Conservation (phyloP, 441 rosid genomes). For the Rhodomyrtus psidioides region DNA sequence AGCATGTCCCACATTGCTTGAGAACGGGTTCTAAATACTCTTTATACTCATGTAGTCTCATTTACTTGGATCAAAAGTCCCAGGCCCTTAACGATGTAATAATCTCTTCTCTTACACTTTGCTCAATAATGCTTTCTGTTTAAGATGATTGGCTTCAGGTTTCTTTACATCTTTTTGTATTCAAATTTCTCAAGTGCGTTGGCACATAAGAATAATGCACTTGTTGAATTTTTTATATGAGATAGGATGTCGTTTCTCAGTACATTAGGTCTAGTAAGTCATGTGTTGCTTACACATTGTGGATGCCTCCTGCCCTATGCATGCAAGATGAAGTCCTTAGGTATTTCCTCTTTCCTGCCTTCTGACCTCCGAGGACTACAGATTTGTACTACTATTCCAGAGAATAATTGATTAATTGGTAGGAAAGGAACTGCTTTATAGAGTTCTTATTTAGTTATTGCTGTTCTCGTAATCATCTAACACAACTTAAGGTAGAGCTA, state of each 20-base stretch:
- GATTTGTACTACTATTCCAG: neutral
- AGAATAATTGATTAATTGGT: neutral
- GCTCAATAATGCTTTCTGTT: too few relatives aligned
- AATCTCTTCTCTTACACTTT: too few relatives aligned
- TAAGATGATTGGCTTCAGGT: too few relatives aligned
- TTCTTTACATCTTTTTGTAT: too few relatives aligned
- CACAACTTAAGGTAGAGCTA: too few relatives aligned
- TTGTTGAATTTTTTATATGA: neutral
- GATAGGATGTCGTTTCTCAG: neutral
- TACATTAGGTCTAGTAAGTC: neutral
- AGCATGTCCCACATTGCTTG: too few relatives aligned
- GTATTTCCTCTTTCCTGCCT: neutral
- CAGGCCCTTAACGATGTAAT: too few relatives aligned
- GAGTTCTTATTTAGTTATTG: neutral
- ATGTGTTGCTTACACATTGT: neutral
- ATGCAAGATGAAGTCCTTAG: neutral
- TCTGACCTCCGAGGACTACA: neutral
- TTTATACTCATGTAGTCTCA: too few relatives aligned
- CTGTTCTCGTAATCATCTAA: neutral
- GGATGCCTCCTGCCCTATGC: neutral
- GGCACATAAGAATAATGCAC: too few relatives aligned
- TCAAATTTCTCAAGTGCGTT: too few relatives aligned
- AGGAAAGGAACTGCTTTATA: neutral
- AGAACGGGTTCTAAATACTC: too few relatives aligned
- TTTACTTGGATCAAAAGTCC: too few relatives aligned